phyloP scores from a whole-genome alignment of 2,329 filamentous ascomycete genomes.

The Fusarium sacchari region DNA sequence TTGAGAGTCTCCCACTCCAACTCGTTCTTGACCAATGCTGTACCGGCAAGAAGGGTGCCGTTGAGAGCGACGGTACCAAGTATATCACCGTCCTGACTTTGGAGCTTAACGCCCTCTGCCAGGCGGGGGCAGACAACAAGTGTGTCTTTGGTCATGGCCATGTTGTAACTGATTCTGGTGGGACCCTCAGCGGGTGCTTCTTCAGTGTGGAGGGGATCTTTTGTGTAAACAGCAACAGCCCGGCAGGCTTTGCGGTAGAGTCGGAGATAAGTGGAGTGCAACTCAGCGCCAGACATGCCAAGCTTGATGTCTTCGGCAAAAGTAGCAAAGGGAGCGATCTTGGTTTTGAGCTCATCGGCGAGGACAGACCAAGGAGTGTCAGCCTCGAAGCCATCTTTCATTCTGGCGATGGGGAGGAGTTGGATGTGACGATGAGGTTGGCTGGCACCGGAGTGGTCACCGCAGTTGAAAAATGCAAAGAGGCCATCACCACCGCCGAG shows the following conservation, averaged over 20 bases:
- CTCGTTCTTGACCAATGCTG: slow-evolving; percentile 69
- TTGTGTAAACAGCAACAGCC: slow-evolving; percentile 47
- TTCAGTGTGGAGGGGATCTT: slow-evolving; percentile 6
- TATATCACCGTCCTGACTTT: slow-evolving; percentile 44
- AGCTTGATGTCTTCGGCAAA: slow-evolving; percentile 54
- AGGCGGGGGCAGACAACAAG: slow-evolving; percentile 66
- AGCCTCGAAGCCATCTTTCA: slow-evolving; percentile 63
- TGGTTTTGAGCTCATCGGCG: slow-evolving; percentile 51
- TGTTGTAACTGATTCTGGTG: slow-evolving; percentile 70
- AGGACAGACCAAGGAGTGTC: slow-evolving; percentile 59
- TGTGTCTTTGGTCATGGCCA: slow-evolving; percentile 65
- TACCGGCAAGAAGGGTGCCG: slow-evolving; percentile 71
- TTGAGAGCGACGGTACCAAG: slow-evolving; percentile 64
- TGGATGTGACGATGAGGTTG: slow-evolving; percentile 79
- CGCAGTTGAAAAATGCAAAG: slow-evolving; percentile 77
- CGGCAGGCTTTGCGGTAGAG: slow-evolving; percentile 59
- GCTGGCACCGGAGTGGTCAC: slow-evolving; percentile 73
- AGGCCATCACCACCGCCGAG: slow-evolving; percentile 51
- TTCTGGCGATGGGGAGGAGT: slow-evolving; percentile 72
- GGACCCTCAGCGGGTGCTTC: slow-evolving; percentile 49
- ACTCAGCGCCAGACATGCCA: slow-evolving; percentile 48
- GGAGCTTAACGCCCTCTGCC: slow-evolving; percentile 58
- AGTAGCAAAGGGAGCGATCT: slow-evolving; percentile 55
- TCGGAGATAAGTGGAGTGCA: slow-evolving; percentile 56
- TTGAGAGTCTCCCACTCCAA: slow-evolving; percentile 66